Conservation (phyloP, 1,284 basidiomycete genomes). For the Apiotrichum siamense region DNA sequence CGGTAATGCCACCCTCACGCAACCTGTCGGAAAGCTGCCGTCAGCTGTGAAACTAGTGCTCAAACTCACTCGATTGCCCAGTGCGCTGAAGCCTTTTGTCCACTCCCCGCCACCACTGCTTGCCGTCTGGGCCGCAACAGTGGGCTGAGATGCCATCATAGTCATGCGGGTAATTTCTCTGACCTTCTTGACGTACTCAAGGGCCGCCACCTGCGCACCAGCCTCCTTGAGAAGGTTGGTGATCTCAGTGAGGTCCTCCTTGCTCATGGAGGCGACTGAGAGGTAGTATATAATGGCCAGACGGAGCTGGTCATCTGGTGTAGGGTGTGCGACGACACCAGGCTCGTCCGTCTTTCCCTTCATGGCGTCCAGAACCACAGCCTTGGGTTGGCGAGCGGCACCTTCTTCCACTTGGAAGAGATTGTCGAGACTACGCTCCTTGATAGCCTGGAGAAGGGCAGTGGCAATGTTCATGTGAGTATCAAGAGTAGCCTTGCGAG, state of each 20-base stretch:
- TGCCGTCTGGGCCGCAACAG: slow-evolving; percentile 48
- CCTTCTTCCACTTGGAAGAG: slow-evolving; percentile 94
- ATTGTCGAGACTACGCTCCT: slow-evolving; percentile 88
- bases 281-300: slow-evolving; percentile 92
- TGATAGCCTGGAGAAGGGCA: slow-evolving; percentile 90
- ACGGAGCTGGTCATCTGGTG: slow-evolving; percentile 83
- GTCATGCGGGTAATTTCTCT: slow-evolving; percentile 88
- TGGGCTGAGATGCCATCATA: slow-evolving; percentile 73
- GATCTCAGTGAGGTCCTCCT: slow-evolving; percentile 80
- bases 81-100: slow-evolving; percentile 80
- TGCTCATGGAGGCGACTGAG: slow-evolving; percentile 68
- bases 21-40: slow-evolving; percentile 71
- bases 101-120: slow-evolving; percentile 50
- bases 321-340: slow-evolving; percentile 49
- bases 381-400: slow-evolving; percentile 75
- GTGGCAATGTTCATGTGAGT: slow-evolving; percentile 99
- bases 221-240: slow-evolving; percentile 76
- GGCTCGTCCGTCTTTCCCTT: slow-evolving; percentile 53
- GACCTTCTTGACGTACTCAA: slow-evolving; percentile 88
- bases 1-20: slow-evolving; percentile 74
- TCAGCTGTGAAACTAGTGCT: slow-evolving; percentile 5
- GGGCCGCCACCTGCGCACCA: slow-evolving; percentile 74
- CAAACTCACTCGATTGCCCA: slow-evolving; percentile 72
- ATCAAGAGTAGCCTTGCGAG: slow-evolving; percentile 91
- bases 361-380: slow-evolving; percentile 74